Evolutionary conservation across 208 protist species (phyloP), one percentile per base, ranked within the genome.

Genomic region (Trypanosoma brucei): DNA sequence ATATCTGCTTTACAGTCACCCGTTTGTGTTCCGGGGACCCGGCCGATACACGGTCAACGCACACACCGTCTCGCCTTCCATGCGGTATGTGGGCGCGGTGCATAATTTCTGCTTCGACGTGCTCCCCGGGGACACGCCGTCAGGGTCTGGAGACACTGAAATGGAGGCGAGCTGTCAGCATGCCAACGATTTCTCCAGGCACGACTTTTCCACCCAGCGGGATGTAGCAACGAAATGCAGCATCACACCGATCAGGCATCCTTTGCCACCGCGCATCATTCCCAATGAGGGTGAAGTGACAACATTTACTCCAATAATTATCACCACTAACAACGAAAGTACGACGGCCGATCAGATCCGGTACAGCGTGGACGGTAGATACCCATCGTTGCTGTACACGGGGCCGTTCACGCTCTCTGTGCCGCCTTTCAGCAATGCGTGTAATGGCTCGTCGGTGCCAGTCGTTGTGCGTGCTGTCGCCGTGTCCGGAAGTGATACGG

Each of bases 331-430:
- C 54, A 70, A 74, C 42, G 60, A 66, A 7, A 86, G 77, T 65
- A 64, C 56, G 13, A 69, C 74, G 8, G 62, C 72, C 3, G 80
- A 88, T 61, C 79, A 91, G 68, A 72, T 93, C 11, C 83, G 83
- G 42, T 93, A 91, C 78, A 93, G 87, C 67, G 67, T 84, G 9
- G 87, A 93, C 39, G 87, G 87, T 44, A 81, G 75, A 52, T 80
- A 81, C 50, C 87, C 87, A 8, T 88, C 63, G n/a, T 39, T 87
- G 46, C 42, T 88, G 34, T 93, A 93, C 75, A 83, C 70, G 35
- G 81, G 70, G 3, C 83, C 87, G 3, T 89, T 93, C 60, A 84
- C 65, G n/a, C 73, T 93, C n/a, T 78, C 77, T 8, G 30, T 87
- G 45, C 83, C 76, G 2, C 75, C 77, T 30, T 64, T 72, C 22